Base-by-base conservation (phyloP, 2,329 filamentous ascomycete species). In the Hypomyces perniciosus region DNA sequence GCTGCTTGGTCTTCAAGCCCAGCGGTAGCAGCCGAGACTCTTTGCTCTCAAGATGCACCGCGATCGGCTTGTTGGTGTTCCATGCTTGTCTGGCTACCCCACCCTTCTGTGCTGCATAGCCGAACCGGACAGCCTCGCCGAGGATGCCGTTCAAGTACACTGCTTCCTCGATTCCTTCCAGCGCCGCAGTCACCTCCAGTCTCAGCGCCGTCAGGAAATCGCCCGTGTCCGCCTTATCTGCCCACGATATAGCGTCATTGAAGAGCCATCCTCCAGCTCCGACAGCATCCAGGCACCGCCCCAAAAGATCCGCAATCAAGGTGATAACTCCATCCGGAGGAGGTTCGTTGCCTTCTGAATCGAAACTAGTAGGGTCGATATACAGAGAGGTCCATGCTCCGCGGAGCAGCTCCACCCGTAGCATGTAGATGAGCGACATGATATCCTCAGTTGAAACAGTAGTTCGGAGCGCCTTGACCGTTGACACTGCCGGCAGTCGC, bases 351-450 rank as follows among this genome's bases (percentile, higher is more conserved):
- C 63, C 62, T 49, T 70, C 68, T 1, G 62, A 56, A 44, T 79
- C 74, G 30, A 75, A 70, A 46, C 72, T 67, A 12, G 77, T 76
- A 8, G 71, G 67, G 59, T 87, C 85, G 35, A 87, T 69, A 65
- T 90, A 90, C 26, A 80, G 76, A 13, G 82, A 80, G 0, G 85
- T 89, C 88, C 88, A 92, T 31, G 84, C 84, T 51, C 87, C 87
- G 56, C 83, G 81, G 46, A 84, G 80, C 42, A 92, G 75, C 68
- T 91, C 86, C 56, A 85, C 76, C 50, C 87, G 82, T 30, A 92
- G 74, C 5, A 90, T 74, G 57, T 86, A 80, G 58, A 91, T 84
- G 48, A 92, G 76, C 34, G 83, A 83, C 8, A 89, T 72, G 27
- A 86, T 80, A 58, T 91, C 85, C 56, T 85, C 78, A 3, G 81